Base-by-base conservation (phyloP, 345 rosid species). In the Excoecaria agallocha region DNA sequence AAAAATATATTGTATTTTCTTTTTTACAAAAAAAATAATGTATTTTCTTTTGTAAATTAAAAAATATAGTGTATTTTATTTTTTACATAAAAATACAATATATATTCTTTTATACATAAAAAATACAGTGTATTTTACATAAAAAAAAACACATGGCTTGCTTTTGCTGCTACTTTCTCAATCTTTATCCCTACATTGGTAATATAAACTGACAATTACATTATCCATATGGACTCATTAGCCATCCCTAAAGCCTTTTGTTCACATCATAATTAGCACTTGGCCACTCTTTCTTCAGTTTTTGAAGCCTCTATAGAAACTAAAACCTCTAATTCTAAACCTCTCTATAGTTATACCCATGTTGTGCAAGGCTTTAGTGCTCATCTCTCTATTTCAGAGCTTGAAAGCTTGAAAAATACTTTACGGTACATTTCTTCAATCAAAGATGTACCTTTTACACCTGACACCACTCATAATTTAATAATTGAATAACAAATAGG, bases 231-330 rank as follows among this genome's bases (percentile, higher is more conserved):
- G 80, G 80, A 77, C 49, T 55, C 55, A n/a, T 71, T 71, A 2
- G 71, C 58, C 75, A 77, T 77, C 75, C 80, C 80, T 66, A 71
- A 65, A 55, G 67, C 75, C 71, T 77, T 70, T 41, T 56, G 75
- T 1, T 24, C 54, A 59, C 74, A 65, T 13, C 75, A 71, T 15
- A 25, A 38, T 4, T 77, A 75, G 80, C 64, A 70, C 39, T 57
- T 71, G 55, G 4, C 75, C 38, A 65, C 75, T 35, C 76, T 77
- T 20, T 10, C 58, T 35, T 70, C 66, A 54, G 57, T 43, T 43
- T 16, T 43, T 13, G 58, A 30, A 1, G 71, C 12, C 52, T 30
- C 70, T 59, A 68, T n/a, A n/a, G n/a, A 56, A 45, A 68, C 22
- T 38, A 5, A 12, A 13, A 12, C 6, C 5, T 3, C 66, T 9